phyloP scores from a whole-genome alignment of 345 rosid genomes.

The Turnera subulata region DNA sequence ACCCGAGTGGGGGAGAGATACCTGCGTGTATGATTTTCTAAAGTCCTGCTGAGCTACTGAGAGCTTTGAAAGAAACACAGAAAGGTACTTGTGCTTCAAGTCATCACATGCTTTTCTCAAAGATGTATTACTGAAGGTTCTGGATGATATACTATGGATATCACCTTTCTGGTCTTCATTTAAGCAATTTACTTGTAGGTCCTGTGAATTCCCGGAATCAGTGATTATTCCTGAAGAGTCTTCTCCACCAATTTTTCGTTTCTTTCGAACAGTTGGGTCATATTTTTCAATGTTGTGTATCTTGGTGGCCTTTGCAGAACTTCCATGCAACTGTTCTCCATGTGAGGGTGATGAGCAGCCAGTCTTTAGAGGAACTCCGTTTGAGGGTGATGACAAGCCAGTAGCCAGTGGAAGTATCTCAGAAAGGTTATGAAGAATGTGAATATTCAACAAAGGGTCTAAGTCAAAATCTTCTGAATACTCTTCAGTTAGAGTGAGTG shows the following conservation, averaged over 20 bases:
- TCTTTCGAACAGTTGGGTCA: constrained; percentile 39
- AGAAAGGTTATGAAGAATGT: constrained; percentile 80
- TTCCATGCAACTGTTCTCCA: constrained; percentile 27
- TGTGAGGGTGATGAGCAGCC: constrained; percentile 26
- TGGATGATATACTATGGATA: constrained; percentile 27
- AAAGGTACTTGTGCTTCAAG: constrained; percentile 67
- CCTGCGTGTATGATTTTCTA: constrained; percentile 64
- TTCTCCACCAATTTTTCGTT: constrained; percentile 35
- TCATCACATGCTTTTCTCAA: constrained; percentile 51
- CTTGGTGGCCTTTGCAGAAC: constrained; percentile 34
- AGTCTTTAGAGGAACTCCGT: constrained; percentile 35
- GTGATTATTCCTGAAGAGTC: constrained; percentile 26
- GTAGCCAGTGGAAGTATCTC: constrained; percentile 56
- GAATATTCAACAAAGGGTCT: constrained; percentile 87
- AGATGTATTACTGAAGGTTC: constrained; percentile 24
- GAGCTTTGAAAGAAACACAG: constrained; percentile 61
- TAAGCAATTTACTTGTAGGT: constrained; percentile 26
- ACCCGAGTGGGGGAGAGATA: constrained; percentile 19
- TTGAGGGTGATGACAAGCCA: constrained; percentile 24
- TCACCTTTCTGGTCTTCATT: constrained; percentile 28
- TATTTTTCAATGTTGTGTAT: constrained; percentile 25
- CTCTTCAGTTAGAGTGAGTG: constrained; percentile 56
- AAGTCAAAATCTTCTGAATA: constrained; percentile 79
- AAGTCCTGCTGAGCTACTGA: constrained; percentile 69
- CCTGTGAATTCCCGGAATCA: constrained; percentile 22